phyloP scores from a whole-genome alignment of 2,329 filamentous ascomycete genomes.

The Clonostachys chloroleuca region DNA sequence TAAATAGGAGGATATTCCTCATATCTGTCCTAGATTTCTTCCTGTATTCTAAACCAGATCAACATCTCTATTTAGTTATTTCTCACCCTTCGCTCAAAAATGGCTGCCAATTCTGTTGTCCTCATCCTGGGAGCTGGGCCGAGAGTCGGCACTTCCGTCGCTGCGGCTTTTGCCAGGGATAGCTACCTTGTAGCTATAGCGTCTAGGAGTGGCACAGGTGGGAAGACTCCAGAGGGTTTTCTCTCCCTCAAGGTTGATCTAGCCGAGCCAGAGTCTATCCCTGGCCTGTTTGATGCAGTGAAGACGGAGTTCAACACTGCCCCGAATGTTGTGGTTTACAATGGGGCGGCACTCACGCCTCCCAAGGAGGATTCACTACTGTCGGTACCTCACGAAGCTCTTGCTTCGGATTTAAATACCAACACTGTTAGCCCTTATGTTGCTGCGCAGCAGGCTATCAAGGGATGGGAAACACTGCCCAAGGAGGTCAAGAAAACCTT shows the following conservation, averaged over 20 bases:
- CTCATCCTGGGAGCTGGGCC: conserved; percentile 4
- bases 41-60: too few species aligned
- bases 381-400: conserved; percentile 20
- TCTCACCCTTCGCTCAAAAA: too few species aligned
- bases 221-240: neutral
- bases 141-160: conserved; percentile 1
- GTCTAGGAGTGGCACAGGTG: conserved; percentile 4
- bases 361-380: conserved; percentile 20
- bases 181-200: conserved; percentile 2
- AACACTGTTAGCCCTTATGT: conserved; percentile 29
- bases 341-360: conserved; percentile 26
- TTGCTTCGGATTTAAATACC: conserved; percentile 24
- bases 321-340: conserved; percentile 35
- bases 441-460: conserved; percentile 31
- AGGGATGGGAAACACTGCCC: conserved; percentile 25
- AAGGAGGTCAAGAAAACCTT: neutral
- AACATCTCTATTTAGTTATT: too few species aligned
- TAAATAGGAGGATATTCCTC: too few species aligned
- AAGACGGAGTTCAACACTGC: conserved; percentile 17
- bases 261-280: conserved; percentile 1
- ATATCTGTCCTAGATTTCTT: too few species aligned
- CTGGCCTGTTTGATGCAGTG: conserved; percentile 23
- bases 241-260: conserved; percentile 4
- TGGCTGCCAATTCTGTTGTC: neutral
- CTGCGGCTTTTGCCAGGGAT: neutral